Conservation (phyloP, 2,329 filamentous ascomycete species). For the Penicillium occitanis region DNA sequence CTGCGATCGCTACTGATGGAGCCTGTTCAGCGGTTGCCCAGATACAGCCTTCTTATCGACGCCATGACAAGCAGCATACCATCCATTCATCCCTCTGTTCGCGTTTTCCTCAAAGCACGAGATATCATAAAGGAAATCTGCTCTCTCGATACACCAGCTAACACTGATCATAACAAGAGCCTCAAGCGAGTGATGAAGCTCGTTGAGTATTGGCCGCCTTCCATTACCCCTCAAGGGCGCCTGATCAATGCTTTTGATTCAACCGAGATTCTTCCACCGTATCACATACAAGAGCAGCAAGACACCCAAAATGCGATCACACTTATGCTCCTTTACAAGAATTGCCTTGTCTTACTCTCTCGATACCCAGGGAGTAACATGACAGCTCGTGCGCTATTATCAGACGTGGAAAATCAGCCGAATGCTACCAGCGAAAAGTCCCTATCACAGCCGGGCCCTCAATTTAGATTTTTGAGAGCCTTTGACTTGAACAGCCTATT, state of each 20-base stretch:
- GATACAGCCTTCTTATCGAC: conserved; percentile 95
- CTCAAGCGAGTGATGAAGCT: conserved; percentile 72
- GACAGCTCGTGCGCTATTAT: conserved; percentile 73
- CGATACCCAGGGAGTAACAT: conserved; percentile 64
- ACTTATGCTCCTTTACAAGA: conserved; percentile 80
- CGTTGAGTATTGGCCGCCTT: conserved; percentile 72
- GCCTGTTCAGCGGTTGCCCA: conserved; percentile 87
- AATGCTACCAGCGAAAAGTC: conserved; percentile 46
- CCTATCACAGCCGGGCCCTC: conserved; percentile 40
- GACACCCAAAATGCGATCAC: conserved; percentile 54
- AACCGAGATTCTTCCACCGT: conserved; percentile 73
- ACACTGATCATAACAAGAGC: conserved; percentile 68
- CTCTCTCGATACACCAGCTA: conserved; percentile 73
- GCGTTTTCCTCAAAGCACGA: conserved; percentile 78
- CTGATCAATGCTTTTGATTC: conserved; percentile 80
- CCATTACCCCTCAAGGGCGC: conserved; percentile 71
- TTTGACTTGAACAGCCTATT: conserved; percentile 68
- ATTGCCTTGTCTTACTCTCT: conserved; percentile 73
- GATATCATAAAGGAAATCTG: conserved; percentile 97
- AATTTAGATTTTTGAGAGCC: conserved; percentile 74
- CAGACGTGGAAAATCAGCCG: conserved; percentile 81
- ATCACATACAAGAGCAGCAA: conserved; percentile 49
- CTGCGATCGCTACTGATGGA: conserved; percentile 92
- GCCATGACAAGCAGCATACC: conserved; percentile 87
- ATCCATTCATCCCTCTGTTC: conserved; percentile 79